Evolutionary conservation across 2,329 filamentous ascomycete genomes (phyloP), one percentile per base, ranked within the genome.

Genomic region (Fusarium nurragi): DNA sequence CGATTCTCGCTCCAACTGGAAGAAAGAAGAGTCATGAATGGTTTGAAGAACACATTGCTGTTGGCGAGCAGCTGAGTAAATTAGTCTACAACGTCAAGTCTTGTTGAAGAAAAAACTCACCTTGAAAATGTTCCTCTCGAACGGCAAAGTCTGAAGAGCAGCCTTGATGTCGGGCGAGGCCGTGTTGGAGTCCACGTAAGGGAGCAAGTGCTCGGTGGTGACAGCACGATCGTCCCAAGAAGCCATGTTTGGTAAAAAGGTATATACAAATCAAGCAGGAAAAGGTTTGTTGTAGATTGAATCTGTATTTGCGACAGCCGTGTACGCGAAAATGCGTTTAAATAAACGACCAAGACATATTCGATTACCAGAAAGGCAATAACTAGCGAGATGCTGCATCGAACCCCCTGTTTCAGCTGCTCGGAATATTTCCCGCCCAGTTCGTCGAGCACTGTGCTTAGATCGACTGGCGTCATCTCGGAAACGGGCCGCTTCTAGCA

Each of bases 101-200:
- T 10, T n/a, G 11, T 2, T 4, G 4, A 25, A 14, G 1, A 4
- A 26, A 12, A 10, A 4, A 37, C 37, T 12, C 13, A 44, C 55
- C 50, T 59, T 59, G 55, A 59, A 59, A 23, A 59, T 59, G 30
- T 59, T 59, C 21, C 55, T 59, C 6, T 59, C 55, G 18, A 58
- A 58, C 2, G 55, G 55, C 2, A 58, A 14, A 32, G 55, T 58
- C 26, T 58, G 55, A 6, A 58, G 41, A 16, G 55, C 49, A 21
- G 55, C 55, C 13, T 54, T 58, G 50, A 58, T 58, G 3, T 58
- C 55, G 1, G 50, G 55, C 10, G 43, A 28, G 0, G 55, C 50
- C 3, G 55, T 48, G 30, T 22, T 54, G 2, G 55, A 58, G 9
- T 58, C 50, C 3, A 58, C 43, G 4, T 58, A 58, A 22, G 55